A percentile compares a stretch with the other conserved stretches of the same genome.
Evolutionary conservation across 2,329 filamentous ascomycete genomes (phyloP).

Genomic region (Dryadomyces quercivorus): DNA sequence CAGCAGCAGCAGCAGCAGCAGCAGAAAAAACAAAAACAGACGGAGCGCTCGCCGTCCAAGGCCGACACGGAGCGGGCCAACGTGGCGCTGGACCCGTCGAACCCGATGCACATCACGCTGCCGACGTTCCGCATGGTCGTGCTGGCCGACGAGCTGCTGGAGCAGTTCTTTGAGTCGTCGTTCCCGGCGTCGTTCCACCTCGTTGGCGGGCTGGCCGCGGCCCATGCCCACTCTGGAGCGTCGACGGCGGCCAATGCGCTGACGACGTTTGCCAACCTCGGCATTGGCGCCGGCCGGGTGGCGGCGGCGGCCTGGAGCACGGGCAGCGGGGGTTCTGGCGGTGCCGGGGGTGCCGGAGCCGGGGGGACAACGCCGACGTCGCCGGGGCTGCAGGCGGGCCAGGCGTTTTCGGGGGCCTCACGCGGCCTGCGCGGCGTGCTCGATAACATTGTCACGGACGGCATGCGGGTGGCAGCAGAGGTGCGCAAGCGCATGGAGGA

Average conservation of each 20-base stretch:
- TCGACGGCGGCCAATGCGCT: constrained; percentile 30
- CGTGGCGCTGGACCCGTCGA: constrained; percentile 79
- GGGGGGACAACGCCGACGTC: constrained; percentile 19
- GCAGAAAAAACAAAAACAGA: too few species aligned
- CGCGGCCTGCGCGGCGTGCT: constrained; percentile 83
- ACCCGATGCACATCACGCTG: constrained; percentile 88
- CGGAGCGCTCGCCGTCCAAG: constrained; percentile 39
- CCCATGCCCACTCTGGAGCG: constrained; percentile 19
- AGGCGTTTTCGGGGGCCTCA: constrained; percentile 33
- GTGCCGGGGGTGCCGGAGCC: constrained; percentile 18
- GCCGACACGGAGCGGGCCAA: constrained; percentile 66
- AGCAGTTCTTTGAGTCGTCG: constrained; percentile 94
- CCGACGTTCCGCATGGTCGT: constrained; percentile 99
- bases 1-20: constrained; percentile 18
- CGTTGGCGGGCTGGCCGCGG: constrained; percentile 42
- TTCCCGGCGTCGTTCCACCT: constrained; percentile 90
- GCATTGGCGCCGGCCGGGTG: constrained; percentile 21
- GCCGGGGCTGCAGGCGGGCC: constrained; percentile 22
- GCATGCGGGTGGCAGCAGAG: constrained; percentile 90
- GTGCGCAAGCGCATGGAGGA: constrained; percentile 91
- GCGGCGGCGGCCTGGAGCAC: constrained; percentile 28
- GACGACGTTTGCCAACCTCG: constrained; percentile 21
- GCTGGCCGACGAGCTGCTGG: constrained; percentile 84
- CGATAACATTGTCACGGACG: constrained; percentile 95
- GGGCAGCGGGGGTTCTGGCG: constrained; percentile 21